phyloP scores from a whole-genome alignment of 371 early-diverging fungal genomes.

The Enterospora canceri region DNA sequence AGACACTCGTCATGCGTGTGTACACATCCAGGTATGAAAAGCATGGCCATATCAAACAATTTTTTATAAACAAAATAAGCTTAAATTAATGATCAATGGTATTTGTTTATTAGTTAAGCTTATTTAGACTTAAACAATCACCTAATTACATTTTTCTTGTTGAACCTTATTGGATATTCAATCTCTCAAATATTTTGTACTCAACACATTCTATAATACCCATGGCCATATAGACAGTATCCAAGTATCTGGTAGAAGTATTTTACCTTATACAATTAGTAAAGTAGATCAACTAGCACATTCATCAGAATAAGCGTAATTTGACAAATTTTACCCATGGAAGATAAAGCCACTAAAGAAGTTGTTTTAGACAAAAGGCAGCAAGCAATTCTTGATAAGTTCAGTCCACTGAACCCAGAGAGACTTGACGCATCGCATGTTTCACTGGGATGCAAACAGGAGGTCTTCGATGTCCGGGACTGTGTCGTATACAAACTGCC shows the following conservation, averaged over 20 bases:
- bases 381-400: slow-evolving; percentile 2
- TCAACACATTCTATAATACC: too few relatives aligned
- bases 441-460: not conserved
- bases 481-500: not conserved
- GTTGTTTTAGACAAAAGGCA: not conserved
- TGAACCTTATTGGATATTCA: too few relatives aligned
- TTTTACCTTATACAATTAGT: not conserved
- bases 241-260: too few relatives aligned
- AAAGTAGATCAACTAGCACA: slow-evolving; percentile 4
- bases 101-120: too few relatives aligned
- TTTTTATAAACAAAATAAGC: not conserved
- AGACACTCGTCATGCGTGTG: not conserved
- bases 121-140: too few relatives aligned
- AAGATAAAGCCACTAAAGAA: not conserved
- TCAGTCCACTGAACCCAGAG: not conserved
- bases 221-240: too few relatives aligned
- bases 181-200: too few relatives aligned
- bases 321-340: not conserved
- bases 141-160: too few relatives aligned
- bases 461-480: not conserved
- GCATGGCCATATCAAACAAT: not conserved
- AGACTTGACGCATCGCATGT: not conserved
- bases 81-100: not conserved
- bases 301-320: slow-evolving; percentile 3
- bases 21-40: not conserved